These are phyloP conservation scores for Nemania sp. DNA, from an alignment of 2,329 filamentous ascomycete species.

Conservation along the genomic window DNA sequence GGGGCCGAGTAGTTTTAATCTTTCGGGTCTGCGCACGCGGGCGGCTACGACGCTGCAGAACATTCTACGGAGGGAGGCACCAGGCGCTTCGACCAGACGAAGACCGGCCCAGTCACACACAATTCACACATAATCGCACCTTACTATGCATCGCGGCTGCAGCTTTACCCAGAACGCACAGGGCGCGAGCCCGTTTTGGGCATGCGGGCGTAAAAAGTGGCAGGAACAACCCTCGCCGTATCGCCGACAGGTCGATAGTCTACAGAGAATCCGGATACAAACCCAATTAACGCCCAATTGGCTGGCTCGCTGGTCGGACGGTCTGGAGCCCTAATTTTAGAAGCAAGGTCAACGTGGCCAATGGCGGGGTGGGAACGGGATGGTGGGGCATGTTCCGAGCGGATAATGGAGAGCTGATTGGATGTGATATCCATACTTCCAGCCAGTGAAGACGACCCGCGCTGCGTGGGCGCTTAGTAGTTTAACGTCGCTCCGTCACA, in stretches of 20 bases:
- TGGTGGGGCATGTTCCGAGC: conserved; percentile 24
- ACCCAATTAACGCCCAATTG: conserved; percentile 39
- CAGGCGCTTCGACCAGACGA: conserved; percentile 36
- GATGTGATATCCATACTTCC: conserved; percentile 30
- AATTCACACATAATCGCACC: conserved; percentile 32
- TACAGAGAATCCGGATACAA: conserved; percentile 25
- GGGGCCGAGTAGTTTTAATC: conserved; percentile 40
- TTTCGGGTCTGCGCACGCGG: conserved; percentile 27
- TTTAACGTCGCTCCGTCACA: conserved; percentile 26
- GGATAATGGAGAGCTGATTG: conserved; percentile 32
- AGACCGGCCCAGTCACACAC: conserved; percentile 1
- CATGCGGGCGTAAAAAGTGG: conserved; percentile 32
- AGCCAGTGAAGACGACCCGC: conserved; percentile 31
- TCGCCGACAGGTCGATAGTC: conserved; percentile 27
- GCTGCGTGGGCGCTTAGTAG: conserved; percentile 38
- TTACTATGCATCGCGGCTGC: conserved; percentile 31
- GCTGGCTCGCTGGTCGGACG: conserved; percentile 14
- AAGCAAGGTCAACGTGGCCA: conserved; percentile 31
- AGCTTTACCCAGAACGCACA: conserved; percentile 34
- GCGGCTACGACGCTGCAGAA: conserved; percentile 37
- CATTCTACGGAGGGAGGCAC: conserved; percentile 22
- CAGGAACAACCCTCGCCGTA: conserved; percentile 22
- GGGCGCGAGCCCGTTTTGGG: conserved; percentile 34
- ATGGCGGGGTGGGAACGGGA: conserved; percentile 30
- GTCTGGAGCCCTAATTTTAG: conserved; percentile 38